Evolutionary conservation across 495 filamentous ascomycete species (phyloP), one percentile per base, ranked within the genome.

Genomic region (Geopyxis carbonaria): DNA sequence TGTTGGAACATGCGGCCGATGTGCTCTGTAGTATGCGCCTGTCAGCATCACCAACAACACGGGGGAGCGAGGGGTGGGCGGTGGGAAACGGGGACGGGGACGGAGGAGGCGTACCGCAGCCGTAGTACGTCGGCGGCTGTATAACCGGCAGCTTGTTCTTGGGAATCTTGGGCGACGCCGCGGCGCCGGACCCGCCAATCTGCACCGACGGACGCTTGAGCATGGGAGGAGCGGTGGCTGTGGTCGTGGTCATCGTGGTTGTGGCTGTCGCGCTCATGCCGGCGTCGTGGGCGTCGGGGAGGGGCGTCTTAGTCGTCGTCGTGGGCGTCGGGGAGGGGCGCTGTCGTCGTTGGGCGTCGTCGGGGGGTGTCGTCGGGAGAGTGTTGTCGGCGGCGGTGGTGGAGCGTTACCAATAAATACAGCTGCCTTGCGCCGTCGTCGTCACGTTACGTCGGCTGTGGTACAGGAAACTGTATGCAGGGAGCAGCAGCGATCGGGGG

Each of bases 1-100:
- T 35, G 31, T 19, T 42, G 40, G 31, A 43, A 36, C 9, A 39
- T 24, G 7, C 15, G n/a, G 21, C 35, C 44, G 32, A 55, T 54
- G 28, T 55, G 51, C 20, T 50, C 51, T 55, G 36, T 24, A 15
- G 5, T 5, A 4, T 6, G 2, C 5, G 8, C 1, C 6, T 23
- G 13, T 7, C 27, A 22, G 14, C n/a, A 20, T n/a, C 22, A 40
- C 9, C 22, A 20, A 16, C 31, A 7, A 7, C 14, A 7, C 31
- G 5, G 31, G 19, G 31, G 6, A 18, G 18, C 33, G 5, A 30
- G 27, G 2, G 11, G 3, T 15, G 15, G 5, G 5, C 15, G 2
- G 11, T n/a, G 11, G 11, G 15, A 30, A 15, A 30, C 2, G 15
- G 15, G 27, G 15, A 30, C 11, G 15, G 5, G 5, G 5, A 30